These are phyloP conservation scores for Nemania abortiva DNA, from an alignment of 2,329 filamentous ascomycete species.

Conservation along the genomic window DNA sequence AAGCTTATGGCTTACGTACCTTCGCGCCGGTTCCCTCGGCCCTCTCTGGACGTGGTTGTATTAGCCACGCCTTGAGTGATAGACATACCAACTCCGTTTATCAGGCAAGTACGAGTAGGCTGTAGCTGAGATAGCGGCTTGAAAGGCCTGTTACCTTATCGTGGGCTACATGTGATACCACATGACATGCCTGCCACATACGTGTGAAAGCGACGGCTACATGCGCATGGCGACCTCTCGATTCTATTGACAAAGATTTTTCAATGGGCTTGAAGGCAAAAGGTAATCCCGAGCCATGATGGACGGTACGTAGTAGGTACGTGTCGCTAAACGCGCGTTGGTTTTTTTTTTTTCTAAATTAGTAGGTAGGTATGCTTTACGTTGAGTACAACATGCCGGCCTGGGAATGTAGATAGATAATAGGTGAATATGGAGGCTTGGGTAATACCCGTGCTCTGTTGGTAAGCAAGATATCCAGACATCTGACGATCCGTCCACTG, in stretches of 20 bases:
- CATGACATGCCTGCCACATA: neutral
- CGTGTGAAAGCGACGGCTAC: neutral
- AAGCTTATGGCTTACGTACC: slow-evolving; percentile 3
- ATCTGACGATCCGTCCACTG: neutral
- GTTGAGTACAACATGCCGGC: neutral
- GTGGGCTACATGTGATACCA: no score
- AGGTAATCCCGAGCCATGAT: neutral
- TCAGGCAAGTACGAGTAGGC: neutral
- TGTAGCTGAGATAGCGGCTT: neutral
- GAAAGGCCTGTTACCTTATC: neutral
- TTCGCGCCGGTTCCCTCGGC: slow-evolving; percentile 1
- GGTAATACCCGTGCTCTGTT: neutral
- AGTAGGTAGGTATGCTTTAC: neutral
- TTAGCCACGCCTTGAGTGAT: neutral
- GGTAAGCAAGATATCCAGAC: neutral
- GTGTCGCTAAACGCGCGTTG: slow-evolving; percentile 14
- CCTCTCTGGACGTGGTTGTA: neutral
- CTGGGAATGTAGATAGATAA: neutral
- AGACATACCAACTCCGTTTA: neutral
- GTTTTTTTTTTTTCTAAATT: neutral
- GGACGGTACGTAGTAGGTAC: neutral
- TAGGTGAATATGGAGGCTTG: neutral
- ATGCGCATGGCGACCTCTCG: neutral
- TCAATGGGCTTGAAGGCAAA: neutral
- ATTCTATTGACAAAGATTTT: neutral